phyloP scores from a whole-genome alignment of 2,329 filamentous ascomycete species.

The Ciborinia camelliae region DNA sequence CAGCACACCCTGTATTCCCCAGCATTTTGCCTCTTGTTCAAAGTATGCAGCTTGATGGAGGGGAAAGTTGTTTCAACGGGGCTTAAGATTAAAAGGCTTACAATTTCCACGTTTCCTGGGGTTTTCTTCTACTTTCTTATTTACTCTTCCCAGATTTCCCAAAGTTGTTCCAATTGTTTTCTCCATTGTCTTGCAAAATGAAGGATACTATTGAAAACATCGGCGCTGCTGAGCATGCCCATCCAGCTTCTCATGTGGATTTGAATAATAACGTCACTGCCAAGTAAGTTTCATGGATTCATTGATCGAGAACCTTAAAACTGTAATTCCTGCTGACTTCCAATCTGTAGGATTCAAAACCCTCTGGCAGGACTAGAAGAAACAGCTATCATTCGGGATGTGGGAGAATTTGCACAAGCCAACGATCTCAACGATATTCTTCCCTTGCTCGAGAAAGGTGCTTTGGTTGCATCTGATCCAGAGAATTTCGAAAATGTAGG shows the following conservation, averaged over 20 bases:
- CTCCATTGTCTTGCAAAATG: slow-evolving; percentile 10
- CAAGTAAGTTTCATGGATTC: slow-evolving; percentile 13
- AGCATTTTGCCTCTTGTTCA: too few species aligned
- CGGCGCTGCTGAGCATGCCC: slow-evolving; percentile 16
- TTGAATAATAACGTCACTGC: slow-evolving; percentile 19
- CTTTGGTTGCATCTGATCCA: slow-evolving; percentile 70
- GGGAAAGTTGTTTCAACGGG: neutral
- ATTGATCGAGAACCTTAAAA: neutral
- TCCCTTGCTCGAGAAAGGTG: slow-evolving; percentile 61
- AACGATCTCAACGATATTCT: slow-evolving; percentile 58
- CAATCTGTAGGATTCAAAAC: slow-evolving; percentile 39
- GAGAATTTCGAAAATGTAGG: slow-evolving; percentile 57
- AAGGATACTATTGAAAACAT: neutral
- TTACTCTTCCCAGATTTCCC: slow-evolving; percentile 3
- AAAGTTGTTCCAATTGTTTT: neutral
- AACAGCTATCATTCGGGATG: slow-evolving; percentile 50
- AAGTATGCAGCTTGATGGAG: neutral
- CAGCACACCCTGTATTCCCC: too few species aligned
- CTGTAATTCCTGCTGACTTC: neutral
- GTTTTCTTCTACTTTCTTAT: neutral
- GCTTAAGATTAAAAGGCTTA: slow-evolving; percentile 5
- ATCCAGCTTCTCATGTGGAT: slow-evolving; percentile 14
- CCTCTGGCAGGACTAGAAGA: slow-evolving; percentile 54
- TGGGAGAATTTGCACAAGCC: slow-evolving; percentile 58
- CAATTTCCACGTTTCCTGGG: neutral